These are phyloP conservation scores for Thalia dealbata DNA, from an alignment of 176 grass and related monocot species.

Conservation along the genomic window DNA sequence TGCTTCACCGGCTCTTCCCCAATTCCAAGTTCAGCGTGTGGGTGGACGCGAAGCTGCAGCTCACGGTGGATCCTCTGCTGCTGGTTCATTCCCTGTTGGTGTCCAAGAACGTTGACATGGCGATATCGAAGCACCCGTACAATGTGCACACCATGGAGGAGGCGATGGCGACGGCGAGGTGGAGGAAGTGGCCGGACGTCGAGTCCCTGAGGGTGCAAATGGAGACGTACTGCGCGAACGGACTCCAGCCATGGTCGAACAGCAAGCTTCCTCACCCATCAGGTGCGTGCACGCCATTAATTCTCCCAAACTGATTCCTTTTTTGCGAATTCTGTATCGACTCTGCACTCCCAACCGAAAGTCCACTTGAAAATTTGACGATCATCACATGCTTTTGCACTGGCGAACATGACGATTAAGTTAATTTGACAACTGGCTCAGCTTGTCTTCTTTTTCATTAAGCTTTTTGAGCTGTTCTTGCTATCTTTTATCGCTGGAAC, in stretches of 20 bases:
- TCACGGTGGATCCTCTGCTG: constrained; percentile 73
- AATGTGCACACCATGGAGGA: constrained; percentile 88
- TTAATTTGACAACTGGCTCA: no score
- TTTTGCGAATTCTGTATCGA: no score
- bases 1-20: constrained; percentile 78
- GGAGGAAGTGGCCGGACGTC: constrained; percentile 62
- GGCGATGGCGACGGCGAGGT: constrained; percentile 75
- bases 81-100: constrained; percentile 61
- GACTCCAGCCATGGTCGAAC: constrained; percentile 72
- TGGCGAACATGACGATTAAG: no score
- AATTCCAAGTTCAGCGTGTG: constrained; percentile 72
- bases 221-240: constrained; percentile 71
- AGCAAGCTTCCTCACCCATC: constrained; percentile 67
- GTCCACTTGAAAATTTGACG: no score
- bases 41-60: constrained; percentile 90
- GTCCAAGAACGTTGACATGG: constrained; percentile 34
- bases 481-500: no score
- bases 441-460: no score
- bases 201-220: constrained; percentile 67
- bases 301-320: background rate
- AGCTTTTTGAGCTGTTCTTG: no score
- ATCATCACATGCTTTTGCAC: no score
- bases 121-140: constrained; percentile 63
- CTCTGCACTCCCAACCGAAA: no score
- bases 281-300: constrained; percentile 34